Evolutionary conservation across 495 filamentous ascomycete species (phyloP).

Genomic region (Penicillium arizonense): DNA sequence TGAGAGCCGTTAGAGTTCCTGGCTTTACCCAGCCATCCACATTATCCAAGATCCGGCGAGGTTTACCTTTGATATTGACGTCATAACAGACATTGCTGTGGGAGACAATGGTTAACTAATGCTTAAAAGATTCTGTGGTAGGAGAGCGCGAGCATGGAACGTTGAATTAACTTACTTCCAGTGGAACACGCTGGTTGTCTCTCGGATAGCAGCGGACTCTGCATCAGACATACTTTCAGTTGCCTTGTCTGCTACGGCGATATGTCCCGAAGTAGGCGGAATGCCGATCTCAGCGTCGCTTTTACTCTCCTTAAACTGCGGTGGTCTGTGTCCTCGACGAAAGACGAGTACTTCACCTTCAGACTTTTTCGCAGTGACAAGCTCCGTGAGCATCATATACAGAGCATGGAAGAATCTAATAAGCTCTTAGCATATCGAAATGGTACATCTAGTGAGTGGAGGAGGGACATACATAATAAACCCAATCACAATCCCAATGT

Average conservation of each 20-base stretch:
- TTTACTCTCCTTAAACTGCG: too few species aligned
- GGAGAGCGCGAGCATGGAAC: too few species aligned
- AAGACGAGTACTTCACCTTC: slow-evolving; percentile 82
- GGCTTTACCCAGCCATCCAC: slow-evolving; percentile 6
- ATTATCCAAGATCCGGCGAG: not conserved
- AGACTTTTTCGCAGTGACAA: slow-evolving; percentile 65
- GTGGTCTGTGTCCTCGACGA: slow-evolving; percentile 38
- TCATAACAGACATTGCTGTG: not conserved
- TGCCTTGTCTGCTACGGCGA: too few species aligned
- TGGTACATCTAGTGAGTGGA: not conserved
- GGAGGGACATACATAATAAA: not conserved
- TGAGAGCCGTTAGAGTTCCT: slow-evolving; percentile 55
- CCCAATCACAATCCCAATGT: not conserved
- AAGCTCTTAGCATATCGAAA: slow-evolving; percentile 64
- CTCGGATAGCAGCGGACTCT: slow-evolving; percentile 21
- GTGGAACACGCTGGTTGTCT: not conserved
- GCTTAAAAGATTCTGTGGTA: too few species aligned
- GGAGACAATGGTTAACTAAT: too few species aligned
- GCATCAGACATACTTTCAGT: too few species aligned
- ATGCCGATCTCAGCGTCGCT: too few species aligned
- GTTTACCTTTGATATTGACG: not conserved
- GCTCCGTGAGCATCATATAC: slow-evolving; percentile 70
- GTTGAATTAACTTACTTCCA: not conserved
- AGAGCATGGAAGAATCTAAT: slow-evolving; percentile 59
- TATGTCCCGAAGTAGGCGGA: too few species aligned